Base-by-base conservation (phyloP, 495 filamentous ascomycete species). In the Friedmanniomyces simplex region DNA sequence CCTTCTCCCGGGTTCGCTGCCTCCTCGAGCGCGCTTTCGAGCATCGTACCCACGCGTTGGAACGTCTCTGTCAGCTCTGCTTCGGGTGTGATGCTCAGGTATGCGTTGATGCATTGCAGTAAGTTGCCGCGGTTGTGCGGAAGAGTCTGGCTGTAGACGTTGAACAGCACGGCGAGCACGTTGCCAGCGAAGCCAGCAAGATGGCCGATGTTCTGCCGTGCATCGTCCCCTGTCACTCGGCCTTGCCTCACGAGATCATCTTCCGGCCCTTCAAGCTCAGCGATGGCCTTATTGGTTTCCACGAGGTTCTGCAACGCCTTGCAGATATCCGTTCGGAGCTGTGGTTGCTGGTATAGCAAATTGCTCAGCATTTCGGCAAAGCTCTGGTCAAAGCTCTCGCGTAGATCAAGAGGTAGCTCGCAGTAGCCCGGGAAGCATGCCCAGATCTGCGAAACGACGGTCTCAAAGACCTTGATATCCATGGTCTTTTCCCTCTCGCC, bases 391-490 rank as follows among this genome's bases (percentile, higher is more conserved):
- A 97, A 74, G 7, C 68, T 66, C 50, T 83, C 76, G 10, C 68
- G 68, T 21, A 97, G 66, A 68, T 97, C 93, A 39, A 93, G 71
- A 3, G 93, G 91, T 50, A 94, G 73, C 67, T 95, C 87, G 67
- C 93, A 97, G 70, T 95, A 98, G 30, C 93, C 93, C 0, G 94
- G 90, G n/a, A 98, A 78, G 50, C 88, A 80, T 20, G 86, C 85
- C 93, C 94, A 98, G 21, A 93, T 91, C 67, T 98, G 93, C 52
- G 94, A 86, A 1, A 98, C 87, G 0, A 98, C 68, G 0, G 93
- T 97, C 71, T 98, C 93, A 71, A 91, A 97, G 58, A 98, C 94
- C 76, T 98, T 98, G 64, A 87, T 81, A 67, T 96, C 88, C 74
- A 96, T 87, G 0, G 87, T 87, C 74, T 94, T 96, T 67, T 89